Percentiles rank a stretch among this genome's conserved stretches.
Conservation (phyloP, 768 basidiomycete genomes). For the Glaciozyma martinii region DNA sequence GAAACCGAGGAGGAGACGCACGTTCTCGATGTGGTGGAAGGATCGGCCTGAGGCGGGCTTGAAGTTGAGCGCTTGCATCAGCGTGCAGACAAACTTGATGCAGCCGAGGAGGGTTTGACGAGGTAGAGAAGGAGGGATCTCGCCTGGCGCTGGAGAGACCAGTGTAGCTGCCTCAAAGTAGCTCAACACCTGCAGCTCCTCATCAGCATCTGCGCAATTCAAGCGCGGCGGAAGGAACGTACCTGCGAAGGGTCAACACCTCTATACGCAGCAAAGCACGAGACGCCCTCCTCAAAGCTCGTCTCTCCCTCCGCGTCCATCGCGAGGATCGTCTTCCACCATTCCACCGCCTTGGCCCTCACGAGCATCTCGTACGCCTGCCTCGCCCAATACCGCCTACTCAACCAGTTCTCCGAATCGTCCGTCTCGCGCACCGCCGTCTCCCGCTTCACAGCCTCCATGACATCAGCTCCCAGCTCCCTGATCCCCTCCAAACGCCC, state of each 20-base stretch:
- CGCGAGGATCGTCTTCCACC: conserved; percentile 10
- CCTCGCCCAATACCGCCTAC: conserved; percentile 4
- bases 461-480: conserved; percentile 8
- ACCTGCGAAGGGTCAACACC: too few relatives aligned
- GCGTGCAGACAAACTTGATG: background rate
- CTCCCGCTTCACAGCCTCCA: background rate
- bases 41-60: background rate
- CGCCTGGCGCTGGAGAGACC: background rate
- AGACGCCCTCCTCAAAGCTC: conserved; percentile 17
- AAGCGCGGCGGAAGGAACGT: background rate
- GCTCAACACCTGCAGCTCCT: background rate
- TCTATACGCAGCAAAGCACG: conserved; percentile 18
- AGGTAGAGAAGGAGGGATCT: background rate
- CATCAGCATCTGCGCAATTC: background rate
- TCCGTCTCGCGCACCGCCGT: background rate
- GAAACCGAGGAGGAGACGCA: too few relatives aligned
- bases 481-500: background rate
- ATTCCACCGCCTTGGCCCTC: conserved; percentile 8
- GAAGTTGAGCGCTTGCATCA: background rate
- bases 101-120: background rate
- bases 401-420: conserved; percentile 3
- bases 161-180: background rate
- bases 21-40: conserved; percentile 20
- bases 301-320: background rate
- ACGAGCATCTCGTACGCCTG: conserved; percentile 4